Evolutionary conservation across 139 green algal species (phyloP).

Genomic region (Edaphochlamys debaryana): DNA sequence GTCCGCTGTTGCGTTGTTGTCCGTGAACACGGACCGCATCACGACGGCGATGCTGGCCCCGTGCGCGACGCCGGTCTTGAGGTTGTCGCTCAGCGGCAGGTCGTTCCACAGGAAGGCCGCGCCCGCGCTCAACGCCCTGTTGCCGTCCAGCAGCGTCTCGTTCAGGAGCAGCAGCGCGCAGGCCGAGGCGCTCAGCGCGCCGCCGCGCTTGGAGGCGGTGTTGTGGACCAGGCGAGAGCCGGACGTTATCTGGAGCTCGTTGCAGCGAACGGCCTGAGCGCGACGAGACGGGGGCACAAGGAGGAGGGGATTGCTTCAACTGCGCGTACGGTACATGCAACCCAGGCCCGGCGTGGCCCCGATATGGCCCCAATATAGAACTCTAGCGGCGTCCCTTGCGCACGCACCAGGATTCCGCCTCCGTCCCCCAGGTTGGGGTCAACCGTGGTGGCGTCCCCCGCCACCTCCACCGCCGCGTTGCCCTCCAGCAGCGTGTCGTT

Average conservation of each 20-base stretch:
- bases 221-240: not conserved
- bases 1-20: not conserved
- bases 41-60: slow-evolving; percentile 16
- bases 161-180: slow-evolving; percentile 12
- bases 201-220: slow-evolving; percentile 1
- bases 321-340: too few relatives aligned
- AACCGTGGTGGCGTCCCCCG: not conserved
- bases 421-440: not conserved
- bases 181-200: not conserved
- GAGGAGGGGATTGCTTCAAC: not conserved
- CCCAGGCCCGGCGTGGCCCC: too few relatives aligned
- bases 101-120: not conserved
- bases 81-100: not conserved
- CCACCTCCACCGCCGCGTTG: not conserved
- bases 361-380: too few relatives aligned
- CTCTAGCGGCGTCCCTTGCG: too few relatives aligned
- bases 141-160: not conserved
- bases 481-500: not conserved
- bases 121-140: not conserved
- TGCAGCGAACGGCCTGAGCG: not conserved
- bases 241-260: slow-evolving; percentile 14
- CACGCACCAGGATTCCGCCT: slow-evolving; percentile 5
- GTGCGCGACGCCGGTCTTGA: not conserved
- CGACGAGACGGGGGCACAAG: not conserved
- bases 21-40: not conserved